Percentiles rank a stretch among this genome's conserved stretches.
Evolutionary conservation across 345 rosid genomes (phyloP).

Genomic region (Boechera retrofracta): DNA sequence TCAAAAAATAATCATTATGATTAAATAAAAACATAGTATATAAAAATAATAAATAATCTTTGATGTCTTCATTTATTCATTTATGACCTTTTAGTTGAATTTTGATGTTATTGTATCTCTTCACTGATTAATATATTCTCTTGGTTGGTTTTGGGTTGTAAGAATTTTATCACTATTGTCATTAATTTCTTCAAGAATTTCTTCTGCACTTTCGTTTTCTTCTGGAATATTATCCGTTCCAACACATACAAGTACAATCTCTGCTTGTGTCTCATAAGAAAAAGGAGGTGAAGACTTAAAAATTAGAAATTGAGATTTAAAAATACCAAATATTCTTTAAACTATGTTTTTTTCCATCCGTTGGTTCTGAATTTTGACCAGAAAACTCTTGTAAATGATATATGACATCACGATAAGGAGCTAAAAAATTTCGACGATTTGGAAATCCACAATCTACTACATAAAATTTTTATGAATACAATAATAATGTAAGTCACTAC

Average conservation of each 20-base stretch:
- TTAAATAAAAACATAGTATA: too few species aligned
- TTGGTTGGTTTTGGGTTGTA: too few species aligned
- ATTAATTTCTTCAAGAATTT: too few species aligned
- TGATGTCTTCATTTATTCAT: too few species aligned
- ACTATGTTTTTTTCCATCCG: not conserved
- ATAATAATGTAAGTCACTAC: not conserved
- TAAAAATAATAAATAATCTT: too few species aligned
- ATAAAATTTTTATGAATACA: not conserved
- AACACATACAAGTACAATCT: not conserved
- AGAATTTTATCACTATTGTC: too few species aligned
- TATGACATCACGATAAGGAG: not conserved
- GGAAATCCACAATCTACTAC: slow-evolving; percentile 2
- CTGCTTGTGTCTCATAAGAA: not conserved
- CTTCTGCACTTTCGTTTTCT: not conserved
- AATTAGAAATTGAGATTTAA: not conserved
- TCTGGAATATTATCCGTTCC: not conserved
- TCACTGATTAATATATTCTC: too few species aligned
- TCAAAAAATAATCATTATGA: too few species aligned
- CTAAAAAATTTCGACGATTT: not conserved
- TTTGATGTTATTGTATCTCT: too few species aligned
- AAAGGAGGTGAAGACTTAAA: not conserved
- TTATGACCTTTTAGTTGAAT: too few species aligned
- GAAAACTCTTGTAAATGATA: slow-evolving; percentile 3
- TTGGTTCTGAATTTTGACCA: not conserved
- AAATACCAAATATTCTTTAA: not conserved